A percentile compares a stretch with the other conserved stretches of the same genome.
These are phyloP conservation scores for Collariella sp. DNA, from an alignment of 495 filamentous ascomycete genomes.

Conservation along the genomic window DNA sequence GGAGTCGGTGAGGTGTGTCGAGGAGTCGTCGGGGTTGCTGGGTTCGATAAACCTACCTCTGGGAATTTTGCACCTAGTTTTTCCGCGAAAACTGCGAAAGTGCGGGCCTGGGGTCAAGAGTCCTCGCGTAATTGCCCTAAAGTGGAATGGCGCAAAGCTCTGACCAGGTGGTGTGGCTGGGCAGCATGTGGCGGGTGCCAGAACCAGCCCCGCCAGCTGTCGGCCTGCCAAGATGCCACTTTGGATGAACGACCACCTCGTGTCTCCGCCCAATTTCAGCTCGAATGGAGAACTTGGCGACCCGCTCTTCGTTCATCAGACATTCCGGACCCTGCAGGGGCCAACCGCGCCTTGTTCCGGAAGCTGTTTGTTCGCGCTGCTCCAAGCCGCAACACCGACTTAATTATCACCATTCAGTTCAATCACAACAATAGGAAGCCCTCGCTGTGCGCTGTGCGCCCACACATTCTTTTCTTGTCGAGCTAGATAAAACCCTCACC, in stretches of 20 bases:
- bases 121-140: conserved; percentile 25
- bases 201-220: conserved; percentile 6
- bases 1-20: conserved; percentile 26
- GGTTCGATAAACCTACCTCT: conserved; percentile 22
- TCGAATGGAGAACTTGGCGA: neutral
- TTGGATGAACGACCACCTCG: neutral
- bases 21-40: conserved; percentile 24
- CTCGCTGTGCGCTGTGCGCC: conserved; percentile 14
- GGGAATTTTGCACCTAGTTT: conserved; percentile 29
- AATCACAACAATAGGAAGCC: neutral
- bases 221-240: neutral
- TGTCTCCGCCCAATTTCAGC: conserved; percentile 10
- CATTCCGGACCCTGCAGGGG: conserved; percentile 3
- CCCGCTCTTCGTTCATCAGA: conserved; percentile 11
- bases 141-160: conserved; percentile 14
- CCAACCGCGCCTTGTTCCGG: conserved; percentile 1
- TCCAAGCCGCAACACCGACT: neutral
- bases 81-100: conserved; percentile 28
- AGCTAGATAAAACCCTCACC: neutral
- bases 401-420: conserved; percentile 1
- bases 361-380: conserved; percentile 7
- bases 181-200: neutral
- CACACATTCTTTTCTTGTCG: conserved; percentile 11
- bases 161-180: conserved; percentile 5
- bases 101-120: conserved; percentile 27